Base-by-base conservation (phyloP, 2,329 filamentous ascomycete genomes). In the Scortechinia acanthostroma region DNA sequence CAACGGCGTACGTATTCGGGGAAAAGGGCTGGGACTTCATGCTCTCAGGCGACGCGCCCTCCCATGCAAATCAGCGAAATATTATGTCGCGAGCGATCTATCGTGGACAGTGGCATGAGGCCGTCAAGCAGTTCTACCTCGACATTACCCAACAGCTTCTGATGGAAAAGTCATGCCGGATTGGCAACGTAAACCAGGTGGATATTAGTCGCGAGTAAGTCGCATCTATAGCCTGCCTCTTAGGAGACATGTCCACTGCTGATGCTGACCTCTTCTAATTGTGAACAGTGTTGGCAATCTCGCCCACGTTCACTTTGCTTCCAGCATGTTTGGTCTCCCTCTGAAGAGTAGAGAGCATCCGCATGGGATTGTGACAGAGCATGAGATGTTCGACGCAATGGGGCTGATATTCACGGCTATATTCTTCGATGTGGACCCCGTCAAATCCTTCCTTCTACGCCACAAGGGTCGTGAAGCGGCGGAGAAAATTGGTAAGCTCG, bases 221-320 rank as follows among this genome's bases (percentile, higher is more conserved):
- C n/a, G n/a, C n/a, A n/a, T n/a, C n/a, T n/a, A n/a, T n/a, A n/a
- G n/a, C n/a, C n/a, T n/a, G n/a, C n/a, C n/a, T n/a, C n/a, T n/a
- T n/a, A n/a, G n/a, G n/a, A n/a, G n/a, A n/a, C n/a, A n/a, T n/a
- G n/a, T n/a, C n/a, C n/a, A n/a, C n/a, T n/a, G n/a, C n/a, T n/a
- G n/a, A n/a, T n/a, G n/a, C n/a, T n/a, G n/a, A n/a, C n/a, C n/a
- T n/a, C n/a, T n/a, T n/a, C n/a, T n/a, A n/a, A n/a, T n/a, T n/a
- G n/a, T n/a, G n/a, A n/a, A n/a, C n/a, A n/a, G n/a, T 17, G 60
- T 76, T 44, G 71, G 71, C 23, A 76, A 75, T 50, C 52, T 74
- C 3, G 68, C 68, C 3, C 69, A 70, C 23, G 68, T 73, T 15
- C 69, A 73, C 52, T 75, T 75, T 47, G 71, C 70, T 2, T 63